Evolutionary conservation across 257 asterid species (phyloP).

Genomic region (Eustoma russellianum): DNA sequence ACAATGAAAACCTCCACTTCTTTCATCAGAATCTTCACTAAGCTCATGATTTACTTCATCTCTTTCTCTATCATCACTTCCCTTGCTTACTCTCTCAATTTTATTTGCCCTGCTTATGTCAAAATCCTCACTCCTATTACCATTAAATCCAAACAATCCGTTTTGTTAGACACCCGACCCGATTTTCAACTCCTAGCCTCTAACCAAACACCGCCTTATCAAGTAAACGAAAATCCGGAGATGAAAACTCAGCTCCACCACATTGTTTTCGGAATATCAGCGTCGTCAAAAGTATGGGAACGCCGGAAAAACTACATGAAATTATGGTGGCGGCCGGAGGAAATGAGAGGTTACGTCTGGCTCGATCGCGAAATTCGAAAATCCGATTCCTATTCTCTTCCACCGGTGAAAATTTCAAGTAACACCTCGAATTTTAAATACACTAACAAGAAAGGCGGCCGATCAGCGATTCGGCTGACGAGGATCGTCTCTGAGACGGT

Average conservation of each 20-base stretch:
- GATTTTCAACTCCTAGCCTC: not conserved
- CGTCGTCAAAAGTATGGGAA: slow-evolving; percentile 26
- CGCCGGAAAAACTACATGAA: slow-evolving; percentile 25
- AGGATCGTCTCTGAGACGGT: slow-evolving; percentile 23
- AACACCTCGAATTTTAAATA: slow-evolving; percentile 22
- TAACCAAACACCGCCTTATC: not conserved
- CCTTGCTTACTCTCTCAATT: slow-evolving; percentile 4
- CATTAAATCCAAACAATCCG: not conserved
- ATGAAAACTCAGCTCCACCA: slow-evolving; percentile 24
- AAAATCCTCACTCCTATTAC: not conserved
- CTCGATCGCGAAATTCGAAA: slow-evolving; percentile 10
- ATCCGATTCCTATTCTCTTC: slow-evolving; percentile 5
- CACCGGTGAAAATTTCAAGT: slow-evolving; percentile 20
- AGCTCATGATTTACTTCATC: slow-evolving; percentile 6
- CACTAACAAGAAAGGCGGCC: slow-evolving; percentile 9
- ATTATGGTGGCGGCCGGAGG: slow-evolving; percentile 24
- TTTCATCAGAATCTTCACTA: slow-evolving; percentile 1
- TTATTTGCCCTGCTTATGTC: not conserved
- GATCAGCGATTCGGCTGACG: slow-evolving; percentile 23
- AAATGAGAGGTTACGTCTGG: slow-evolving; percentile 36
- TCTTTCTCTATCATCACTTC: slow-evolving; percentile 12
- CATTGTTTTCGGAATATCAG: slow-evolving; percentile 37
- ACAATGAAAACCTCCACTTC: slow-evolving; percentile 7
- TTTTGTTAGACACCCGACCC: not conserved
- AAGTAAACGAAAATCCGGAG: not conserved